A percentile compares a stretch with the other conserved stretches of the same genome.
phyloP scores from a whole-genome alignment of 2,329 filamentous ascomycete species.

The Trichoderma endophyticum region DNA sequence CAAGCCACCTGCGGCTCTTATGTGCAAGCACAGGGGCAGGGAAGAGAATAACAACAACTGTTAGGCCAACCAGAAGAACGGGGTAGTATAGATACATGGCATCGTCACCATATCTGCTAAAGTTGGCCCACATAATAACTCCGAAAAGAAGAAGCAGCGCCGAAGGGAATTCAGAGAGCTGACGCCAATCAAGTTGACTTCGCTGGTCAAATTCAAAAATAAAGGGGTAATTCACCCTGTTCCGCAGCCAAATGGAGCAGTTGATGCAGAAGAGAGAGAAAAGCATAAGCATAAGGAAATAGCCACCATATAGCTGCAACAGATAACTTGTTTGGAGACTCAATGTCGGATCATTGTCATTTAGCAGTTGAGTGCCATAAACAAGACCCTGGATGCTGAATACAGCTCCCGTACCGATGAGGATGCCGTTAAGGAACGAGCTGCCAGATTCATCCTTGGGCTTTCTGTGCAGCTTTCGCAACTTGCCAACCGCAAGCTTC shows the following conservation, averaged over 20 bases:
- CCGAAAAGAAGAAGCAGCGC: conserved; percentile 78
- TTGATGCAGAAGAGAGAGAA: conserved; percentile 82
- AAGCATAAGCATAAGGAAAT: conserved; percentile 78
- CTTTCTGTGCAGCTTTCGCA: conserved; percentile 67
- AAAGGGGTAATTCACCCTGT: conserved; percentile 93
- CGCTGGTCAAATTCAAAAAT: conserved; percentile 94
- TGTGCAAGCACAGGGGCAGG: conserved; percentile 73
- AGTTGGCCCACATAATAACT: conserved; percentile 86
- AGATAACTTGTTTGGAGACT: conserved; percentile 62
- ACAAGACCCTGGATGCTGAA: conserved; percentile 65
- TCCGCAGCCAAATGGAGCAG: conserved; percentile 75
- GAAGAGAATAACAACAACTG: conserved; percentile 67
- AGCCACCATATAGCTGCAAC: conserved; percentile 88
- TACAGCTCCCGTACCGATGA: conserved; percentile 65
- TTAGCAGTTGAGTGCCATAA: conserved; percentile 54
- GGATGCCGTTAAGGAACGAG: conserved; percentile 60
- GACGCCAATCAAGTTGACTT: conserved; percentile 83
- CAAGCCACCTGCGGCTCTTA: conserved; percentile 77
- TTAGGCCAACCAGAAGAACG: conserved; percentile 70
- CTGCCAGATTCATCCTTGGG: conserved; percentile 54
- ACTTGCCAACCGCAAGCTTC: conserved; percentile 84
- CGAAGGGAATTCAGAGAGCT: conserved; percentile 81
- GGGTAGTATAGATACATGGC: conserved; percentile 83
- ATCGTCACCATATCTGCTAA: conserved; percentile 63
- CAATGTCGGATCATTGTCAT: conserved; percentile 46